phyloP scores from a whole-genome alignment of 78 protist genomes.

The Guillardia theta region DNA sequence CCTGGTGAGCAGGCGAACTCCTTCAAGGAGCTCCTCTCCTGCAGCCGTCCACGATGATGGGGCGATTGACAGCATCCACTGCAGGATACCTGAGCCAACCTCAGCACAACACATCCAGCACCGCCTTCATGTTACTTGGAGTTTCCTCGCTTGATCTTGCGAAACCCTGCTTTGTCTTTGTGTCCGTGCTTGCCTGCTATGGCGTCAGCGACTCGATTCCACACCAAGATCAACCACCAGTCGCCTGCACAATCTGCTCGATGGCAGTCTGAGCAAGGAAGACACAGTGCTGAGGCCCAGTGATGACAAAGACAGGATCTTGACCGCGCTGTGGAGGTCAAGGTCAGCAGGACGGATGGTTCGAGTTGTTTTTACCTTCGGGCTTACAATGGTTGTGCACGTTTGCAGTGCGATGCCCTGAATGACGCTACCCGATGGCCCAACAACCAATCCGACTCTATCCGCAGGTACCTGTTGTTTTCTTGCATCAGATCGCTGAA shows the following conservation, averaged over 20 bases:
- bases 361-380: not conserved
- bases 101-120: no score
- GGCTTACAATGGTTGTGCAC: not conserved
- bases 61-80: no score
- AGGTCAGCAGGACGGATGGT: not conserved
- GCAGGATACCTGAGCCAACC: no score
- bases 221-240: no score
- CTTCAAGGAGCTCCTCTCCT: no score
- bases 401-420: not conserved
- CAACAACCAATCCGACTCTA: not conserved
- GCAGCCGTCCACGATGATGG: no score
- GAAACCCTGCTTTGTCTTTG: no score
- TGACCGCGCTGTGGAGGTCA: not conserved
- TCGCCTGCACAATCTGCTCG: not conserved
- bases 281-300: not conserved
- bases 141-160: no score
- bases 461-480: not conserved
- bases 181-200: no score
- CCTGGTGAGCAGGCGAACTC: no score
- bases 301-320: not conserved
- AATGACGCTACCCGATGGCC: not conserved
- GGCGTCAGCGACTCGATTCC: no score
- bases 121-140: no score
- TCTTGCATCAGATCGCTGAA: not conserved
- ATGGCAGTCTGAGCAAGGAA: not conserved